A percentile compares a stretch with the other conserved stretches of the same genome.
Evolutionary conservation across 2,329 filamentous ascomycete genomes (phyloP).

Genomic region (Leptographium galeiforme): DNA sequence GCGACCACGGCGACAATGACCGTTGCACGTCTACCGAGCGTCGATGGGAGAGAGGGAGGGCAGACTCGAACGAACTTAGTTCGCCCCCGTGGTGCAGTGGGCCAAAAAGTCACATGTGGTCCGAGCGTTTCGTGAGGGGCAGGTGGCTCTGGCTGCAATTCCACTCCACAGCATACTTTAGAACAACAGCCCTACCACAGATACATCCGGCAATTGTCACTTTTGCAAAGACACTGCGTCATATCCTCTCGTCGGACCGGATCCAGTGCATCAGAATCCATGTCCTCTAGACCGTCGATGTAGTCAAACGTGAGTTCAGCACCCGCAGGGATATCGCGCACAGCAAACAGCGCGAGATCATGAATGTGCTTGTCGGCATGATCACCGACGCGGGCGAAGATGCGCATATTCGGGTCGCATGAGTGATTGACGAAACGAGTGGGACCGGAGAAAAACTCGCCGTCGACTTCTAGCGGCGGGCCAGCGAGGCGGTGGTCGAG

Average conservation of each 20-base stretch:
- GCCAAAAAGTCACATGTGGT: slow-evolving; percentile 4
- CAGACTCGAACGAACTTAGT: not conserved
- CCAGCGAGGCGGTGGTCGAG: slow-evolving; percentile 42
- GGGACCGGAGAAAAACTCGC: slow-evolving; percentile 65
- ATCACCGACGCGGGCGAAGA: slow-evolving; percentile 68
- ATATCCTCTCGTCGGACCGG: slow-evolving; percentile 36
- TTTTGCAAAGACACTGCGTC: slow-evolving; percentile 49
- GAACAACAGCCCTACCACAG: slow-evolving; percentile 38
- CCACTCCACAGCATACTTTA: too few species aligned
- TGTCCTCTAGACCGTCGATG: slow-evolving; percentile 46
- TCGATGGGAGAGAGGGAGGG: too few species aligned
- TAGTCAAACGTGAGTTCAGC: slow-evolving; percentile 75
- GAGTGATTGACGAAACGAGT: slow-evolving; percentile 76
- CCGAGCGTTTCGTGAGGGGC: slow-evolving; percentile 4
- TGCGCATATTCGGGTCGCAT: slow-evolving; percentile 65
- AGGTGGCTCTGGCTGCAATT: too few species aligned
- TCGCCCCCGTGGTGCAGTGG: not conserved
- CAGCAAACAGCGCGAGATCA: slow-evolving; percentile 64
- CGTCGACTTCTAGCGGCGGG: slow-evolving; percentile 48
- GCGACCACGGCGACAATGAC: too few species aligned
- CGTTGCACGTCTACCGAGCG: too few species aligned
- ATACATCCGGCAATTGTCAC: slow-evolving; percentile 52
- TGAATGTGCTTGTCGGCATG: slow-evolving; percentile 62
- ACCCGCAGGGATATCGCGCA: slow-evolving; percentile 47
- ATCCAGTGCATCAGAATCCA: slow-evolving; percentile 34